Percentiles rank a stretch among this genome's conserved stretches.
Conservation (phyloP, 495 filamentous ascomycete species). For the Tuber brumale region DNA sequence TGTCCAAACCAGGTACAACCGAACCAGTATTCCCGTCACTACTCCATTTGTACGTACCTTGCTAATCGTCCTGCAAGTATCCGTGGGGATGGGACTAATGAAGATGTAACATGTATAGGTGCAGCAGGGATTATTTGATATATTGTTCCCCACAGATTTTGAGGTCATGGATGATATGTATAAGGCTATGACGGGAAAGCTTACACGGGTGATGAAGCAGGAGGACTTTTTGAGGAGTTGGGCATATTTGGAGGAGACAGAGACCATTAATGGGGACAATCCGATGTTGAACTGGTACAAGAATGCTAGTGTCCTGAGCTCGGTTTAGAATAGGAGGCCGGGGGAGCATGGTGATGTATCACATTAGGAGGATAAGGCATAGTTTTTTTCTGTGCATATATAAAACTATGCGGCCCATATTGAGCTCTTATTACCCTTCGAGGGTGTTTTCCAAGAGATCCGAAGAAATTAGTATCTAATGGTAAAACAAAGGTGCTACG, state of each 20-base stretch:
- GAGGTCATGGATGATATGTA: slow-evolving; percentile 80
- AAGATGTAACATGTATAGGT: slow-evolving; percentile 52
- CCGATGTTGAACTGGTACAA: slow-evolving; percentile 89
- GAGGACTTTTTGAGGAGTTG: slow-evolving; percentile 84
- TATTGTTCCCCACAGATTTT: slow-evolving; percentile 96
- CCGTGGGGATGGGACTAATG: slow-evolving; percentile 3
- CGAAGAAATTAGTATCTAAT: background rate
- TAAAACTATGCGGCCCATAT: background rate
- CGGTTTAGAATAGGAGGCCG: slow-evolving; percentile 51
- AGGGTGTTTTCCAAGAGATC: background rate
- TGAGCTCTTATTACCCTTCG: background rate
- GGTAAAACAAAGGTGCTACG: background rate
- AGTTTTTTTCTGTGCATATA: background rate
- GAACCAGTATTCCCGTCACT: slow-evolving; percentile 76
- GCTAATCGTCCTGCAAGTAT: background rate
- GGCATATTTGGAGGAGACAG: slow-evolving; percentile 83
- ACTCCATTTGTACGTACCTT: slow-evolving; percentile 74
- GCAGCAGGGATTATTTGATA: slow-evolving; percentile 97
- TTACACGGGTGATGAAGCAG: slow-evolving; percentile 75
- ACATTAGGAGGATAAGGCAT: background rate
- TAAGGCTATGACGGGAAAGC: slow-evolving; percentile 79
- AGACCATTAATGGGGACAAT: slow-evolving; percentile 85
- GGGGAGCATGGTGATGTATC: background rate
- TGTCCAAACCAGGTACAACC: slow-evolving; percentile 85
- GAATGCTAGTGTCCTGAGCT: slow-evolving; percentile 83